Evolutionary conservation across 805 yeast genomes (phyloP), one percentile per base, ranked within the genome.

Genomic region (Saccharomycopsis sp.): DNA sequence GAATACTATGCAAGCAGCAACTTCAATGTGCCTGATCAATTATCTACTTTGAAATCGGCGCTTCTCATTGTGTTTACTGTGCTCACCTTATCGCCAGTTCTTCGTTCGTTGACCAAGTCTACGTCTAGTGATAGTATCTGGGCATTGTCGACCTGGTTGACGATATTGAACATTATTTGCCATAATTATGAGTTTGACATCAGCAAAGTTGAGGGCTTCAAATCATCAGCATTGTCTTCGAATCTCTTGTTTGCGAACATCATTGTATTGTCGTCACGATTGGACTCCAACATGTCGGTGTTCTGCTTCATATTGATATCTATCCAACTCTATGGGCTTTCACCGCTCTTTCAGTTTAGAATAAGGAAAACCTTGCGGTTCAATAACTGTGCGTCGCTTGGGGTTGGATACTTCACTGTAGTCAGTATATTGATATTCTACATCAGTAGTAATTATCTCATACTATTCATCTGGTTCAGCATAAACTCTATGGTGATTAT

Each of bases 111-210:
- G 50, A 90, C 97, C 0, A 83, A 84, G 65, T 87, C 97, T 0
- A 90, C 97, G 0, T 83, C 97, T 0, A 86, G 94, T 0, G 98
- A 94, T 73, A 89, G 97, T 15, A 90, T 94, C 60, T 93, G 98
- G 97, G 91, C 96, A 0, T 71, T 94, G 2, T 82, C 96, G 5
- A 83, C 86, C 53, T 86, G 97, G 84, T 74, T 94, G 15, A 84
- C 88, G 35, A 64, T 89, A 9, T 73, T 84, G 51, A 90, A 90
- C 65, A 73, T 91, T 2, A 67, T 85, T 24, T 77, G 84, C 64
- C 84, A 86, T 67, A 89, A 89, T 70, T 86, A 87, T 69, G 78
- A 87, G 42, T 75, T 80, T 66, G 81, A 80, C 62, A 67, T 78
- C n/a, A 64, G 58, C 15, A 61, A 63, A 34, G 58, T 47, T 17